phyloP scores from a whole-genome alignment of 106 monocot species.

The Acorus gramineus region DNA sequence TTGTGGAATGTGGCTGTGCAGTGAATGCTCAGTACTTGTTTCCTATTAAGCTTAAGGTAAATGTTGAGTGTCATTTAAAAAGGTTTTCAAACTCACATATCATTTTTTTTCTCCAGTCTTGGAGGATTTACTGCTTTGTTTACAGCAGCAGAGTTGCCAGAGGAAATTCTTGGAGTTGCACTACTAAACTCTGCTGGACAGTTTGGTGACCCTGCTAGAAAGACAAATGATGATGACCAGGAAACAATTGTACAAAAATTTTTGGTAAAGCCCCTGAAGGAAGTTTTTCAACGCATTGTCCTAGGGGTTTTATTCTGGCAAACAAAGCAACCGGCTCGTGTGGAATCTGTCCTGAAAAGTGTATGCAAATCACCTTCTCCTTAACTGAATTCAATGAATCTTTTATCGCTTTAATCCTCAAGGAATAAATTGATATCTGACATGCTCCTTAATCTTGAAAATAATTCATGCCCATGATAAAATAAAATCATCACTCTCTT shows the following conservation, averaged over 20 bases:
- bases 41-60: too few relatives aligned
- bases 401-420: too few relatives aligned
- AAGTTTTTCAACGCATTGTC: constrained; percentile 57
- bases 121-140: constrained; percentile 91
- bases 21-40: too few relatives aligned
- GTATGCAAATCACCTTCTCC: constrained; percentile 32
- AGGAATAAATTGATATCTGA: too few relatives aligned
- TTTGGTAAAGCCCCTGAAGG: constrained; percentile 70
- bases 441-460: too few relatives aligned
- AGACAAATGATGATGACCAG: constrained; percentile 18
- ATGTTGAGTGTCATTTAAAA: too few relatives aligned
- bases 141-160: constrained; percentile 58
- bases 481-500: too few relatives aligned
- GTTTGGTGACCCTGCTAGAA: constrained; percentile 36
- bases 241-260: constrained; percentile 31
- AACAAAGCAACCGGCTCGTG: constrained; percentile 78
- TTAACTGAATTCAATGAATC: background rate
- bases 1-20: too few relatives aligned
- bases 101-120: constrained; percentile 41
- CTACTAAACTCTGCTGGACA: constrained; percentile 94
- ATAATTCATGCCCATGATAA: too few relatives aligned
- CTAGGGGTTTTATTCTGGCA: constrained; percentile 93
- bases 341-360: constrained; percentile 77
- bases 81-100: background rate
- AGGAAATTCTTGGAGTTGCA: constrained; percentile 51